phyloP scores from a whole-genome alignment of 257 asterid genomes.

The Penstemon barbatus region DNA sequence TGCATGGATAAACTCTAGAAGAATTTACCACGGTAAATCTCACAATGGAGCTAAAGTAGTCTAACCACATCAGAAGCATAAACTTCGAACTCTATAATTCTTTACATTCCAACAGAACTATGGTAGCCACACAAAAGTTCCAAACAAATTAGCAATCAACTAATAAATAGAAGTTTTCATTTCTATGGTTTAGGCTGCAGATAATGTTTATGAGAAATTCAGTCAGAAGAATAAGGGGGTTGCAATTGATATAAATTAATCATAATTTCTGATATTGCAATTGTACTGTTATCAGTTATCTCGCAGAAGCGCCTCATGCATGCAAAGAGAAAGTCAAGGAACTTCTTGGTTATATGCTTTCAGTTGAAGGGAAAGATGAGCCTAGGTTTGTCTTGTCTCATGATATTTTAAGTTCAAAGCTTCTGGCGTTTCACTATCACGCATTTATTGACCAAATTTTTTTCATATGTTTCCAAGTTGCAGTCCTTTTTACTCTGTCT shows the following conservation, averaged over 20 bases:
- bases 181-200: constrained; percentile 22
- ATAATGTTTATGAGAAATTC: constrained; percentile 6
- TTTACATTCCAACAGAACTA: constrained; percentile 16
- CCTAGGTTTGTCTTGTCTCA: constrained; percentile 43
- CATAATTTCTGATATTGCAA: constrained; percentile 24
- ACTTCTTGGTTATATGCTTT: constrained; percentile 77
- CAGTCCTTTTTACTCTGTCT: constrained; percentile 62
- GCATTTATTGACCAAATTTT: constrained; percentile 25
- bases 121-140: not conserved
- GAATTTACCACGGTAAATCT: constrained; percentile 2
- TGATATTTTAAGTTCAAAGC: constrained; percentile 15
- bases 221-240: constrained; percentile 9
- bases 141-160: constrained; percentile 8
- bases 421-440: constrained; percentile 6
- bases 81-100: not conserved
- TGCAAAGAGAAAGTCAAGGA: constrained; percentile 65
- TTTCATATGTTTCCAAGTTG: constrained; percentile 30
- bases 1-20: constrained; percentile 6
- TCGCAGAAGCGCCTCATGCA: constrained; percentile 86
- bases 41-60: constrained; percentile 1
- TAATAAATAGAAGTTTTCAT: constrained; percentile 2
- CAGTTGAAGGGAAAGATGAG: constrained; percentile 76
- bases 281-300: constrained; percentile 59
- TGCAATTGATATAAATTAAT: constrained; percentile 15
- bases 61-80: not conserved